phyloP scores from a whole-genome alignment of 2,329 filamentous ascomycete species.

The Aspergillus fumigatus region DNA sequence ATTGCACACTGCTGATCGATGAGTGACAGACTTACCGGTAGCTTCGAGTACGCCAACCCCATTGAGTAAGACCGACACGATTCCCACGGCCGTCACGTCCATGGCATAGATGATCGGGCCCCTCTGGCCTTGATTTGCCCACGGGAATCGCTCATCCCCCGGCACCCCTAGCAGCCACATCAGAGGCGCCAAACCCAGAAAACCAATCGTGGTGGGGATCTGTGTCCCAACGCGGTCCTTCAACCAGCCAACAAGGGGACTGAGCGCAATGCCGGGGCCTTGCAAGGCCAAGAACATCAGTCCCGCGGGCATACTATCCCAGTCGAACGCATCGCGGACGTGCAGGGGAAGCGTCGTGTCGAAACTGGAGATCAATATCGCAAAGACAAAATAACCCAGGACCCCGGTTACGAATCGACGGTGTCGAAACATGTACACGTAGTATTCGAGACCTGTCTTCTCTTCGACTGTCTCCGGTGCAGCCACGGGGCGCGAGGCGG shows the following conservation, averaged over 20 bases:
- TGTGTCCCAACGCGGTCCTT: conserved; percentile 24
- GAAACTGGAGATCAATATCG: conserved; percentile 50
- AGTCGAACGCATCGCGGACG: conserved; percentile 50
- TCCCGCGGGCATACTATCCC: conserved; percentile 52
- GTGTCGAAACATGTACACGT: conserved; percentile 40
- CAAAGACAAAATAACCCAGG: conserved; percentile 43
- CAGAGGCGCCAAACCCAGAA: conserved; percentile 17
- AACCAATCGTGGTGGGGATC: conserved; percentile 21
- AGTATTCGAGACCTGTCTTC: conserved; percentile 12
- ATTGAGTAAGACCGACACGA: conserved; percentile 21
- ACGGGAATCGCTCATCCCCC: conserved; percentile 24
- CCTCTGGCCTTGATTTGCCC: conserved; percentile 14
- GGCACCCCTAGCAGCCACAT: conserved; percentile 27
- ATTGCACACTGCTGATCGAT: too few species aligned
- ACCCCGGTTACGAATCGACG: conserved; percentile 41
- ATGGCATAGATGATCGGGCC: conserved; percentile 21
- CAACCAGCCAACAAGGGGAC: conserved; percentile 53
- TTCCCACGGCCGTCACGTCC: conserved; percentile 16
- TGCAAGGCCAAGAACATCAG: conserved; percentile 56
- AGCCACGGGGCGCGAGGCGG: background rate
- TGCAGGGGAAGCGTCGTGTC: conserved; percentile 55
- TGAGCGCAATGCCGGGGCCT: conserved; percentile 53
- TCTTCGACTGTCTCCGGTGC: background rate
- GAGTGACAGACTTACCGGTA: conserved; percentile 18
- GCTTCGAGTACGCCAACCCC: conserved; percentile 27